Percentiles rank a stretch among this genome's conserved stretches.
Evolutionary conservation across 257 asterid genomes (phyloP).

Genomic region (Solanum pinnatisectum): DNA sequence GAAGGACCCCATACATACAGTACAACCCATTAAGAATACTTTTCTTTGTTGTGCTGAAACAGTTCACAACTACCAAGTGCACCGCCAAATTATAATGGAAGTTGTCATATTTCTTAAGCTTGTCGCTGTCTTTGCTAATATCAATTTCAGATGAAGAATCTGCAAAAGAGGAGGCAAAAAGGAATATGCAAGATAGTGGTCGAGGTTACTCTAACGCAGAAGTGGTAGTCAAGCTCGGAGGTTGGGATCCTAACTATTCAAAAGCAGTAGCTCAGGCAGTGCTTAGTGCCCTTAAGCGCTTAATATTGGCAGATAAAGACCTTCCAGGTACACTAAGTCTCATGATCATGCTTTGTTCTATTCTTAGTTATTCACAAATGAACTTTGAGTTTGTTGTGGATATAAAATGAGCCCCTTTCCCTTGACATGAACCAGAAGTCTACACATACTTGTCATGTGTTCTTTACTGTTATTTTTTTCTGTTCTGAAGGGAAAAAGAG

Average conservation of each 20-base stretch:
- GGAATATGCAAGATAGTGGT: constrained; percentile 31
- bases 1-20: neutral
- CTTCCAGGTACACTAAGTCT: constrained; percentile 50
- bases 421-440: neutral
- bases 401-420: neutral
- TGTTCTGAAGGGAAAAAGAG: constrained; percentile 56
- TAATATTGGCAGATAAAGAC: constrained; percentile 60
- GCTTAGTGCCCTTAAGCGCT: constrained; percentile 72
- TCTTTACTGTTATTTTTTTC: neutral
- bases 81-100: neutral
- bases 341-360: neutral
- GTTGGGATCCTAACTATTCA: constrained; percentile 67
- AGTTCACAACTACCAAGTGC: neutral
- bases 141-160: constrained; percentile 55
- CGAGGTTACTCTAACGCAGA: constrained; percentile 70
- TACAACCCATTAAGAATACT: neutral
- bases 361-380: neutral
- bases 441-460: neutral
- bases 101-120: neutral
- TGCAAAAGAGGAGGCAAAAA: constrained; percentile 69
- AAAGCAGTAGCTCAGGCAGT: constrained; percentile 74
- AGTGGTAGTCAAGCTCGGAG: constrained; percentile 67
- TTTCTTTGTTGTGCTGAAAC: neutral
- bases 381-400: neutral
- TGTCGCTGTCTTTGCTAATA: neutral